These are phyloP conservation scores for Gliomastix tumulicola DNA, from an alignment of 2,329 filamentous ascomycete species.

Conservation along the genomic window DNA sequence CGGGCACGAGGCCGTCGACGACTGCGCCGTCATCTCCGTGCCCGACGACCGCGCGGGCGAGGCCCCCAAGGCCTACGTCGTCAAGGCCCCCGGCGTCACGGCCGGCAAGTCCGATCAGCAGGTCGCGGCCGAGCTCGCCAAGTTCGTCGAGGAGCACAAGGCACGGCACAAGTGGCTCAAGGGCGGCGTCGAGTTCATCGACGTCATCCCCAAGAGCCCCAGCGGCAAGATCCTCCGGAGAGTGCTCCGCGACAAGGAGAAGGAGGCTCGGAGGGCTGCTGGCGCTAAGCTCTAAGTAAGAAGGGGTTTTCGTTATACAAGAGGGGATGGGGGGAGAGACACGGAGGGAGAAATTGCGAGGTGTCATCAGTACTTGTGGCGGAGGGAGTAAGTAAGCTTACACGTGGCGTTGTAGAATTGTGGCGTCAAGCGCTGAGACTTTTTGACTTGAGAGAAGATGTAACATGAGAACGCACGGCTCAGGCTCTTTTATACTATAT, in stretches of 20 bases:
- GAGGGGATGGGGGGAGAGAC: too few relatives aligned
- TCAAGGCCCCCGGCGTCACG: conserved; percentile 31
- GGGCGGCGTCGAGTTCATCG: conserved; percentile 53
- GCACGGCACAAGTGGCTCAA: conserved; percentile 60
- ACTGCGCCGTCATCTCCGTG: conserved; percentile 66
- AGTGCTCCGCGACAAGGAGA: conserved; percentile 64
- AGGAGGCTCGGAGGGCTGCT: too few relatives aligned
- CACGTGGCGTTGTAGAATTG: too few relatives aligned
- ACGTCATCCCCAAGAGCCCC: conserved; percentile 62
- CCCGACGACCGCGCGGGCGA: conserved; percentile 49
- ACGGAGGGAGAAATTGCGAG: too few relatives aligned
- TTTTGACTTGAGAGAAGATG: too few relatives aligned
- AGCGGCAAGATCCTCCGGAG: conserved; percentile 65
- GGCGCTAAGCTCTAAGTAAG: too few relatives aligned
- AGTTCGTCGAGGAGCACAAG: conserved; percentile 56
- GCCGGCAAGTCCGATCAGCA: conserved; percentile 46
- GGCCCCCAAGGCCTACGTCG: conserved; percentile 54
- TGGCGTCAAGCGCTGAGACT: too few relatives aligned
- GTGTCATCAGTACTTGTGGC: too few relatives aligned
- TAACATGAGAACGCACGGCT: too few relatives aligned
- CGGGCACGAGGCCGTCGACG: conserved; percentile 60
- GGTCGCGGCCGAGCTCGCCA: conserved; percentile 38
- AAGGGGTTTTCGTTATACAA: too few relatives aligned
- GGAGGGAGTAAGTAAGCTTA: too few relatives aligned
- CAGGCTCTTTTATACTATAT: too few relatives aligned